Base-by-base conservation (phyloP, 1,139 yeast genomes). In the Saccharomycopsis crataegensis region DNA sequence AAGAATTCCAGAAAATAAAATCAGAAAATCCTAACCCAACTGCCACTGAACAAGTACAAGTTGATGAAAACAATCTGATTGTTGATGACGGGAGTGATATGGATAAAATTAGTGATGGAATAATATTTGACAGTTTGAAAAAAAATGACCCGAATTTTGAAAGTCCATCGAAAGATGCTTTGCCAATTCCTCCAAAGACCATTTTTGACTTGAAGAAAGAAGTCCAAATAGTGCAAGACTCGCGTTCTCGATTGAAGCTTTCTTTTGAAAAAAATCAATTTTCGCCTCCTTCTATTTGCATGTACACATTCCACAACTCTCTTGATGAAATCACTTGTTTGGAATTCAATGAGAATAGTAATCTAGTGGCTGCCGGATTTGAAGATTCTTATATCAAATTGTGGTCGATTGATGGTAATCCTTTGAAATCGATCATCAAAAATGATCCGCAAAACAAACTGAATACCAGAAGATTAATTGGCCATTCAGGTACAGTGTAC, bases 271-370 rank as follows among this genome's bases (percentile, higher is more conserved):
- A 82, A 1, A 70, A 82, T 34, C 96, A 88, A 67, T 86, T 95
- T 1, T 74, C 89, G 34, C 79, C 94, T 33, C 99, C 99, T 11
- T 86, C 96, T 55, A 96, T 93, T 43, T 93, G 99, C 69, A 89
- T 93, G 96, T 94, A 93, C 71, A 93, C 99, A 0, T 91, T 94
- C 72, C 99, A 93, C 74, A 93, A 94, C 68, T 87, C 98, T 8
- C 86, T 87, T 65, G 86, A 87, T 60, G 95, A 87, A 58, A 74
- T 93, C 76, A 87, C 95, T 17, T 81, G 90, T 54, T 67, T 93
- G 52, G 87, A 83, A 58, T 91, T 91, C 70, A 89, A 93, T 62
- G 88, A 86, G 50, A 97, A 91, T 66, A 82, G 94, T 16, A 82
- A 91, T 37, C 65, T 91, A 61, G 85, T 88, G 43, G 98, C 98